Percentiles rank a stretch among this genome's conserved stretches.
phyloP scores from a whole-genome alignment of 371 early-diverging fungal genomes.

The Globomyces sp. region DNA sequence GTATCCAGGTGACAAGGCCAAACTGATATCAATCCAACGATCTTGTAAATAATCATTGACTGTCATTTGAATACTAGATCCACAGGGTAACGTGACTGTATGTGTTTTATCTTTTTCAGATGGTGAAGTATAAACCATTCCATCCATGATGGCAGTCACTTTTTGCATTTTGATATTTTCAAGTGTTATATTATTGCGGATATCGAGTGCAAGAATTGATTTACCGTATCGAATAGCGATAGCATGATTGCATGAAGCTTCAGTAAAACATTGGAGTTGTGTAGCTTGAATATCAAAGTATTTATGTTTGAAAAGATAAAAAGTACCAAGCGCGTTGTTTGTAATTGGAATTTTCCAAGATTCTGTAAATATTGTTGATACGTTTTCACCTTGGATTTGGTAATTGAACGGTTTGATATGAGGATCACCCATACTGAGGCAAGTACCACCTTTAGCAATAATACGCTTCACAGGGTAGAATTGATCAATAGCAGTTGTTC shows the following conservation, averaged over 20 bases:
- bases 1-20: constrained; percentile 9
- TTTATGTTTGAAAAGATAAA: neutral
- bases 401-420: neutral
- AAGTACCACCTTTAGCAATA: neutral
- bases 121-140: constrained; percentile 16
- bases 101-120: neutral
- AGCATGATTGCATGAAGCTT: neutral
- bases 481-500: too few relatives aligned
- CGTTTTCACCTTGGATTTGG: neutral
- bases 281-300: neutral
- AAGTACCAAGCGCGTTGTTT: neutral
- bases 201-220: too few relatives aligned
- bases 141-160: constrained; percentile 13
- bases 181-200: neutral
- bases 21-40: constrained; percentile 2
- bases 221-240: neutral
- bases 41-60: neutral
- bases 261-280: neutral
- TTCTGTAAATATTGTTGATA: neutral
- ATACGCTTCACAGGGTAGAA: neutral
- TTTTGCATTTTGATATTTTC: neutral
- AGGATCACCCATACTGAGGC: neutral
- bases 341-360: too few relatives aligned
- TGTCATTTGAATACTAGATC: constrained; percentile 2
- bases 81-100: constrained; percentile 3